Conservation (phyloP, 768 basidiomycete genomes). For the Pisolithus tinctorius region DNA sequence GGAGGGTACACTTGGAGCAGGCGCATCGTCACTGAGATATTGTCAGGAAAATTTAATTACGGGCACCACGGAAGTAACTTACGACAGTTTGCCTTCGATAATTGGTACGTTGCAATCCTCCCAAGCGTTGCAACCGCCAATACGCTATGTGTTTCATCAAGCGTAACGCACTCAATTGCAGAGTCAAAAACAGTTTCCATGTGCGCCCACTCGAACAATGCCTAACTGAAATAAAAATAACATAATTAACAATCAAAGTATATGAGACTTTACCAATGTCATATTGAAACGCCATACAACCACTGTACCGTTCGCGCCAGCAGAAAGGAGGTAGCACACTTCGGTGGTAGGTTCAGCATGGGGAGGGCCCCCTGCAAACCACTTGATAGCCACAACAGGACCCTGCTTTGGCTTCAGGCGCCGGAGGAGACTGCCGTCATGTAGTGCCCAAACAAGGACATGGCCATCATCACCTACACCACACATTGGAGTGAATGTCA, state of each 20-base stretch:
- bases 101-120: background rate
- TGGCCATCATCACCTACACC: constrained; percentile 2
- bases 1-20: background rate
- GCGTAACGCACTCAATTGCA: background rate
- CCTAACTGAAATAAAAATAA: background rate
- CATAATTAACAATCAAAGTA: background rate
- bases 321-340: background rate
- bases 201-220: background rate
- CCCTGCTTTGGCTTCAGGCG: constrained; percentile 1
- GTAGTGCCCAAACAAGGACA: background rate
- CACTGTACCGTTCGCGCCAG: background rate
- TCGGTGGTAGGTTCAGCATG: background rate
- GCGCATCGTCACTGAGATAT: background rate
- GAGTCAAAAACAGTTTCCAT: background rate
- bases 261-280: background rate
- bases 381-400: background rate
- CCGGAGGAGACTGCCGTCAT: background rate
- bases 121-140: background rate
- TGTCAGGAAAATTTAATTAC: background rate
- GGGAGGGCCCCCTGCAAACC: background rate
- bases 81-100: background rate
- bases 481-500: background rate
- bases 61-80: background rate
- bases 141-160: background rate
- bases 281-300: background rate